Conservation (phyloP, 2,329 filamentous ascomycete species). For the Lecanicillium sp. region DNA sequence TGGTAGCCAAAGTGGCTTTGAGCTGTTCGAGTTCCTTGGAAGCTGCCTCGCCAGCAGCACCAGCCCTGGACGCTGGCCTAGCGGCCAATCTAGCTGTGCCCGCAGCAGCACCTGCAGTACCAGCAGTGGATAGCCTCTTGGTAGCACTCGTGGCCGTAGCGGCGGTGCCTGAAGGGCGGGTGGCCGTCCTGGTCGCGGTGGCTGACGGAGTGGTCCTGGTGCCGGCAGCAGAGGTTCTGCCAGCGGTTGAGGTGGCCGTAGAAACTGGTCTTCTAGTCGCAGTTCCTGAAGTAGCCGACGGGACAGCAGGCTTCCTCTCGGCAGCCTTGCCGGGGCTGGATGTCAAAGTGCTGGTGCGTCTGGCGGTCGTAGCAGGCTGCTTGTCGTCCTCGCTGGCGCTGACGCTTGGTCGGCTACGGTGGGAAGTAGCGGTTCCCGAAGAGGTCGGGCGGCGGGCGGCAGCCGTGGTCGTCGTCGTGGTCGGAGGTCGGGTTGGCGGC, state of each 20-base stretch:
- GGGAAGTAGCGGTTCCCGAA: conserved; percentile 29
- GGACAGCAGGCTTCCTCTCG: conserved; percentile 28
- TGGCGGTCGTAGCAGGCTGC: conserved; percentile 22
- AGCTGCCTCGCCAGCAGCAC: conserved; percentile 28
- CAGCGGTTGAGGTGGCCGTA: conserved; percentile 20
- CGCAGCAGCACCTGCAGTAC: conserved; percentile 27
- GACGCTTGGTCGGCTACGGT: conserved; percentile 38
- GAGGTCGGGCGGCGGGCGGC: conserved; percentile 24
- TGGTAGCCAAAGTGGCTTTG: conserved; percentile 50
- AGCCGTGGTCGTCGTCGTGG: conserved; percentile 24
- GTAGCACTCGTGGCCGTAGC: conserved; percentile 39
- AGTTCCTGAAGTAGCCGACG: conserved; percentile 17
- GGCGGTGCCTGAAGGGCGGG: conserved; percentile 30
- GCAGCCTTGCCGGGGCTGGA: conserved; percentile 27
- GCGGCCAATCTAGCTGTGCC: conserved; percentile 26
- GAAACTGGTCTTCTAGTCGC: conserved; percentile 26
- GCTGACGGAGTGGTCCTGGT: conserved; percentile 24
- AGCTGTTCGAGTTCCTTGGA: conserved; percentile 53
- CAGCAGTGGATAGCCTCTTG: conserved; percentile 49
- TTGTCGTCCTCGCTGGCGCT: conserved; percentile 44
- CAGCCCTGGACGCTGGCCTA: conserved; percentile 31
- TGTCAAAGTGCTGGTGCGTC: conserved; percentile 36
- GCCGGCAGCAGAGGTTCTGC: conserved; percentile 20
- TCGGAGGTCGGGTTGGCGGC: conserved; percentile 40
- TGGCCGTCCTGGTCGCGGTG: conserved; percentile 12